Base-by-base conservation (phyloP, 176 grass and related monocot genomes). In the Avena eriantha region DNA sequence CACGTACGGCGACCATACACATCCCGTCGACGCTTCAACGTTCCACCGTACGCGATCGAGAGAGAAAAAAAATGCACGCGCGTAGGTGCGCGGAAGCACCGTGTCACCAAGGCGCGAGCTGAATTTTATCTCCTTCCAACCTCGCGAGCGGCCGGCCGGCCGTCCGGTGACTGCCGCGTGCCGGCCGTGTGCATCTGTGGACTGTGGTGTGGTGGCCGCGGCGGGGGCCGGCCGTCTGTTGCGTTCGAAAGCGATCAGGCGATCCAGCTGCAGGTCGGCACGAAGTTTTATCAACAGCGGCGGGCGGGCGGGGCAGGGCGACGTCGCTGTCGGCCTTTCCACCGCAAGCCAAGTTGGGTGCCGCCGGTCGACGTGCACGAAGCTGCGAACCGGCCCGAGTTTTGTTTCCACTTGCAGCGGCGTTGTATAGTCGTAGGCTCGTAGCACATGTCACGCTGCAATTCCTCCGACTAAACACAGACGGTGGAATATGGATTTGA, bases 351-450 rank as follows among this genome's bases (percentile, higher is more conserved):
- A 72, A 87, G 67, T 84, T 84, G 80, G 84, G 74, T 85, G 89
- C 80, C 89, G 81, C 79, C 89, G 74, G 70, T 87, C 89, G 89
- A 43, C 89, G 50, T 80, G 74, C 76, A 81, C 89, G 49, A 91
- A 80, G 85, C 89, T 71, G 74, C 75, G 79, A 87, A 53, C 72
- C 80, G 80, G 75, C 80, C 80, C 23, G 23, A 69, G 65, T 72
- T 29, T 72, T 47, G 84, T 73, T 78, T 80, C 84, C 84, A 87
- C 76, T 87, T 79, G 19, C 23, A 36, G 39, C 69, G 36, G 11
- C 41, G 69, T 21, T 4, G 70, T 35, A 8, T 29, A 17, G 72
- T 75, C 72, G 53, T 1, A 1, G 70, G 9, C 46, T 75, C 72
- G 53, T 1, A 1, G 70, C 33, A 34, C 74, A 63, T 51, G 83